These are phyloP conservation scores for Cystoisospora suis DNA, from an alignment of 169 alveolate genomes.

Conservation along the genomic window DNA sequence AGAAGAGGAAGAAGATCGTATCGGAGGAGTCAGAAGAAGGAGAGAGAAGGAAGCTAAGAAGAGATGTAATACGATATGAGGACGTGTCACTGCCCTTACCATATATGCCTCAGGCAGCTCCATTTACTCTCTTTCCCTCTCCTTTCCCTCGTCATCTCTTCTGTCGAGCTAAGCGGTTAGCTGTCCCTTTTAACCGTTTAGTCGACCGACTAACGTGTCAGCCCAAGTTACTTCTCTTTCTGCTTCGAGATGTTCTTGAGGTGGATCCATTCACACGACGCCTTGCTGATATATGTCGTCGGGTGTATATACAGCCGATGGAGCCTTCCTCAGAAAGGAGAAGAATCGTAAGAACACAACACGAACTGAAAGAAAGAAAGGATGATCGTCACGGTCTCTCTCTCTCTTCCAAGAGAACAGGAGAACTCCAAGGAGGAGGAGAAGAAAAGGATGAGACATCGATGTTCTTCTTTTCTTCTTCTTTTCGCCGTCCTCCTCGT, in stretches of 20 bases:
- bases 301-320: conserved; percentile 13
- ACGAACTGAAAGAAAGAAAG: not conserved
- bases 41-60: no score
- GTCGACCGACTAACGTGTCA: not conserved
- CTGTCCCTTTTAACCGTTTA: not conserved
- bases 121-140: conserved; percentile 29
- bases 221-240: conserved; percentile 23
- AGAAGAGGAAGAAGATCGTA: no score
- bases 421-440: not conserved
- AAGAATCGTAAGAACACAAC: not conserved
- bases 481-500: no score
- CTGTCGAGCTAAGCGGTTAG: not conserved
- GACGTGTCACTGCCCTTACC: not conserved
- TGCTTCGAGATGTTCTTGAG: not conserved
- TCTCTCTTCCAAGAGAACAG: not conserved
- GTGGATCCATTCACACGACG: not conserved
- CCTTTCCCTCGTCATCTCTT: conserved; percentile 33
- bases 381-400: not conserved
- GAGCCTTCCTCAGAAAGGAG: not conserved
- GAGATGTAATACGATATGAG: no score
- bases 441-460: no score
- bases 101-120: not conserved
- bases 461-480: no score
- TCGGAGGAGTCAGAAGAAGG: no score
- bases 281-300: not conserved